Percentiles rank a stretch among this genome's conserved stretches.
phyloP scores from a whole-genome alignment of 495 filamentous ascomycete genomes.

The Ramalina peruviana region DNA sequence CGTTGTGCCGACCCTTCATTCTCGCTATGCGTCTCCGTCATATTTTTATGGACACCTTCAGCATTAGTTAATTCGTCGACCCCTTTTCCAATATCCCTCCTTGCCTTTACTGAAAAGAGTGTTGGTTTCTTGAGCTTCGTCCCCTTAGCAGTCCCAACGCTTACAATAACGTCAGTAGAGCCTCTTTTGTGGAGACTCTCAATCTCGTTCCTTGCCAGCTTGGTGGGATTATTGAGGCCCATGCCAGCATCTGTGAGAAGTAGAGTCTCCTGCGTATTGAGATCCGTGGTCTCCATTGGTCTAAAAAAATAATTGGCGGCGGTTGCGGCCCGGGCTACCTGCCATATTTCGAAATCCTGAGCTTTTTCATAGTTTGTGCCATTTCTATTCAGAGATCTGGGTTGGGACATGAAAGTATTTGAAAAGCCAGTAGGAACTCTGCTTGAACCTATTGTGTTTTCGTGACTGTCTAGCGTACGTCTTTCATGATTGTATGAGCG shows the following conservation, averaged over 20 bases:
- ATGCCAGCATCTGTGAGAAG: too few species aligned
- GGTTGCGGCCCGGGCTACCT: slow-evolving; percentile 15
- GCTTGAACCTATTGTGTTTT: background rate
- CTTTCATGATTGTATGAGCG: slow-evolving; percentile 7
- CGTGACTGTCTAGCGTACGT: background rate
- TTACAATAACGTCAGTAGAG: slow-evolving; percentile 10
- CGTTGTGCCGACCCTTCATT: background rate
- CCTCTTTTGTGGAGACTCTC: slow-evolving; percentile 1
- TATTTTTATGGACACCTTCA: background rate
- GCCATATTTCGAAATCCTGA: slow-evolving; percentile 7
- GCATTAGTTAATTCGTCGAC: too few species aligned
- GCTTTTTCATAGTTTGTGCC: slow-evolving; percentile 4
- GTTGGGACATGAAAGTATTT: background rate
- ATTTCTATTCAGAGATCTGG: too few species aligned
- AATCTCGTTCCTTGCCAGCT: slow-evolving; percentile 7
- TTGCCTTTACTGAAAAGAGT: too few species aligned
- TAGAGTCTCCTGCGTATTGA: too few species aligned
- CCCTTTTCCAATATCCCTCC: too few species aligned
- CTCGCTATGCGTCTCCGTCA: background rate
- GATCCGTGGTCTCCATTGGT: too few species aligned
- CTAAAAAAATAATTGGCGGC: too few species aligned
- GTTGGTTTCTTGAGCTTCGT: background rate
- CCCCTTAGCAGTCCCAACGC: slow-evolving; percentile 9
- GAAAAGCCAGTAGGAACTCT: background rate
- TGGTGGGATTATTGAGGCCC: too few species aligned